Base-by-base conservation (phyloP, 495 filamentous ascomycete genomes). In the Bryoglossum gracile region DNA sequence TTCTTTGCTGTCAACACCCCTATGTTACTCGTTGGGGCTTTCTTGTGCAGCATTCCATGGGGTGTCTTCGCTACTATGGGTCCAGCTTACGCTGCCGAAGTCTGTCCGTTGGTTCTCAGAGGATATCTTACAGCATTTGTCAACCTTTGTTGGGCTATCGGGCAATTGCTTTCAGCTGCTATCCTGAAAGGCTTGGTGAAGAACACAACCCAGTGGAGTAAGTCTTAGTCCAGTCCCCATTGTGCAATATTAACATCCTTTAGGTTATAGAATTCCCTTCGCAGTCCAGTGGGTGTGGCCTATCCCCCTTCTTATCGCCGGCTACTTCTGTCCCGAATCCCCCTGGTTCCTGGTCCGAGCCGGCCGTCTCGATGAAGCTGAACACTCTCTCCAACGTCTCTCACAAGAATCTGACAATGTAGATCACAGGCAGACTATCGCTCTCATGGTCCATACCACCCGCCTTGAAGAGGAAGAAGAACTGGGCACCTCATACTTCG, bases 41-140 rank as follows among this genome's bases (percentile, higher is more conserved):
- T 88, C 28, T 69, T 89, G 40, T 78, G 79, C 47, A 84, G 84
- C 48, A 74, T 89, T 45, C 80, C 84, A 1, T 88, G 84, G 83
- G 85, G 85, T 45, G 65, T 77, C 32, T 80, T 76, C 63, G 68
- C 72, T 33, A 76, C 73, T 11, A 63, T 75, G 46, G 70, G 68
- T 0, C 66, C 71, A 0, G 63, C 75, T 0, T 80, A 80, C 46
- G 48, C 68, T 10, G 48, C 56, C 8, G 56, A 59, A 19, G 49
- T 59, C 24, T 36, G 22, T 19, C 56, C 56, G 18, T 16, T 22
- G 2, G 17, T 9, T 9, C 40, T 59, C 1, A 35, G 56, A 18
- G 48, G 25, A 10, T 55, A 55, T 23, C 28, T 59, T n/a, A 59
- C 56, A 4, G 33, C 43, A 2, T 54, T 33, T 16, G 37, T 45